Conservation (phyloP, 2,329 filamentous ascomycete genomes). For the Colletotrichum caudatum region DNA sequence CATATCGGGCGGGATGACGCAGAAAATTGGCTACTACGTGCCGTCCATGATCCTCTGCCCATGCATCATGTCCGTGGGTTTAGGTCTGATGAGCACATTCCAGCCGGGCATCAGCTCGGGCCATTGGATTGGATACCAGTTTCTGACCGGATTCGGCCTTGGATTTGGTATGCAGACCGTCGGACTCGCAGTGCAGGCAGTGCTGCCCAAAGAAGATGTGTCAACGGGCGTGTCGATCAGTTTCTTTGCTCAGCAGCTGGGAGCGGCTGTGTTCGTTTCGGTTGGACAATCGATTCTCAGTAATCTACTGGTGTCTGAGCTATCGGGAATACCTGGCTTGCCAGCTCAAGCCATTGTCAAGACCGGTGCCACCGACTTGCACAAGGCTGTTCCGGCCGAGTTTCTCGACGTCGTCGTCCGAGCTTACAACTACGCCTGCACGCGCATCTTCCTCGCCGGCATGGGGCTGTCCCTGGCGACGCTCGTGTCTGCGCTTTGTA, state of each 20-base stretch:
- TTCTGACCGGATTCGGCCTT: constrained; percentile 68
- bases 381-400: constrained; percentile 61
- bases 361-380: constrained; percentile 71
- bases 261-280: constrained; percentile 69
- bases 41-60: constrained; percentile 67
- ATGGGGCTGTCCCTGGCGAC: constrained; percentile 67
- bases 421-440: constrained; percentile 75
- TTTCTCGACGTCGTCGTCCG: constrained; percentile 65
- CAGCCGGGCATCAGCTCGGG: constrained; percentile 57
- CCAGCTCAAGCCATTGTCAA: constrained; percentile 57
- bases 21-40: constrained; percentile 70
- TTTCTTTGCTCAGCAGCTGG: constrained; percentile 70
- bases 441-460: constrained; percentile 71
- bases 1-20: constrained; percentile 60
- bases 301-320: constrained; percentile 56
- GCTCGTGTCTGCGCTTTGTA: constrained; percentile 67
- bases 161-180: constrained; percentile 70
- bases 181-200: constrained; percentile 67
- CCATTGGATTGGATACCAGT: constrained; percentile 72
- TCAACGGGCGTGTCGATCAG: constrained; percentile 67
- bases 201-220: constrained; percentile 64
- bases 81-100: constrained; percentile 70
- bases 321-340: constrained; percentile 57
- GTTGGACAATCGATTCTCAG: constrained; percentile 67
- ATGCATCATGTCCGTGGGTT: constrained; percentile 62